These are phyloP conservation scores for Cytospora piceae DNA, from an alignment of 2,329 filamentous ascomycete genomes.

Conservation along the genomic window DNA sequence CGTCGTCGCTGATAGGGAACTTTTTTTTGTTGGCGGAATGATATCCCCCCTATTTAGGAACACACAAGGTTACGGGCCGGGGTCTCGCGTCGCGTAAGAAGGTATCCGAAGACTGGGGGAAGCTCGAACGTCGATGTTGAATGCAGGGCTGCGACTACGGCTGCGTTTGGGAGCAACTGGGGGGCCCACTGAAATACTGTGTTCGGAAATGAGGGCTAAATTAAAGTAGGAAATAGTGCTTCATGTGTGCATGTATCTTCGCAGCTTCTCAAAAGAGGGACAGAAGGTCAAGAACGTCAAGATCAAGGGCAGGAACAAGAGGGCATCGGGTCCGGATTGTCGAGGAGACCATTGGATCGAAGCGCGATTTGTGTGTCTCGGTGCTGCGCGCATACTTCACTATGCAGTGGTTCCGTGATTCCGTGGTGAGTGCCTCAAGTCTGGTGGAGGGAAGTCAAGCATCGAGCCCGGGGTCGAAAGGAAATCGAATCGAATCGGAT, in stretches of 20 bases:
- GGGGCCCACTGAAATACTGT: slow-evolving; percentile 22
- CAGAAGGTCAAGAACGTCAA: slow-evolving; percentile 16
- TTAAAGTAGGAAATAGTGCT: neutral
- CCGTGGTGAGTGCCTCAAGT: slow-evolving; percentile 1
- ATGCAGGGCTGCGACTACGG: slow-evolving; percentile 9
- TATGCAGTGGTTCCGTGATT: neutral
- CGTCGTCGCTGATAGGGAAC: slow-evolving; percentile 28
- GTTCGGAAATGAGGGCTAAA: slow-evolving; percentile 20
- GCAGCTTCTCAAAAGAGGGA: slow-evolving; percentile 29
- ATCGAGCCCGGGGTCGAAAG: slow-evolving; percentile 9
- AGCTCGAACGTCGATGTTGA: slow-evolving; percentile 20
- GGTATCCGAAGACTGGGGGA: slow-evolving; percentile 25
- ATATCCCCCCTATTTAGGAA: slow-evolving; percentile 20
- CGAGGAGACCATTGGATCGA: slow-evolving; percentile 18
- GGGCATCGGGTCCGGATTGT: slow-evolving; percentile 8
- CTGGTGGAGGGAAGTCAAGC: neutral
- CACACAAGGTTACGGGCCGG: slow-evolving; percentile 24
- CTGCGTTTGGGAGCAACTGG: slow-evolving; percentile 13
- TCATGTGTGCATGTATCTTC: neutral
- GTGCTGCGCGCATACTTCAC: neutral
- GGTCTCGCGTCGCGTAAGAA: slow-evolving; percentile 32
- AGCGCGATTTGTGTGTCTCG: slow-evolving; percentile 5
- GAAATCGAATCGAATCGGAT: slow-evolving; percentile 10
- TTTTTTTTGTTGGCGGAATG: slow-evolving; percentile 31
- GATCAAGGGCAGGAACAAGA: neutral